Percentiles rank a stretch among this genome's conserved stretches.
These are phyloP conservation scores for Penicillium freii DNA, from an alignment of 2,329 filamentous ascomycete genomes.

Conservation along the genomic window DNA sequence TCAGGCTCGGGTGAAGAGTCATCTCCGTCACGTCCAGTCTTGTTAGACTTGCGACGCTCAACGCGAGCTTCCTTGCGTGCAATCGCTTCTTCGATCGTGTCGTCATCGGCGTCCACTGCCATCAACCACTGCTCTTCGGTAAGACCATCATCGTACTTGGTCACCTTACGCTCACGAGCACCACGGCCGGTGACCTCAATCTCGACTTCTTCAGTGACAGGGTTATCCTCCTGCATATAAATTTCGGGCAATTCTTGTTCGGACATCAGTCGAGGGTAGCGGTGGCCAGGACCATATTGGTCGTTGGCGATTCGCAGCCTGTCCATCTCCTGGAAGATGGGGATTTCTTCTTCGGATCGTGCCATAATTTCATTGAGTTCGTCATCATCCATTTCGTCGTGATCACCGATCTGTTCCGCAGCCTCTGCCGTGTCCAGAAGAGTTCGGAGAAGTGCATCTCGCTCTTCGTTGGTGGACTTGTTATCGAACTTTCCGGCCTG, in stretches of 20 bases:
- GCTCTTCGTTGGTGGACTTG: constrained; percentile 97
- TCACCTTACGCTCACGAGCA: constrained; percentile 88
- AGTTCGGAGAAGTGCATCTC: constrained; percentile 92
- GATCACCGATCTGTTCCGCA: constrained; percentile 70
- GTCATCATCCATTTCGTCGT: constrained; percentile 98
- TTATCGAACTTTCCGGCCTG: constrained; percentile 99
- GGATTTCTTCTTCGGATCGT: constrained; percentile 76
- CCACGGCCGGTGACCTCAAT: constrained; percentile 78
- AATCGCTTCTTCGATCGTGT: constrained; percentile 88
- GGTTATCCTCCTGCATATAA: constrained; percentile 83
- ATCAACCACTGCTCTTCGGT: constrained; percentile 99
- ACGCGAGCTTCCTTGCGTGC: constrained; percentile 84
- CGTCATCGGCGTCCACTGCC: constrained; percentile 95
- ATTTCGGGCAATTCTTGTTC: constrained; percentile 92
- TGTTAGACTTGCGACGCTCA: constrained; percentile 74
- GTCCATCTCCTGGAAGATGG: constrained; percentile 78
- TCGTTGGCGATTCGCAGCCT: constrained; percentile 65
- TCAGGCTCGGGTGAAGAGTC: constrained; percentile 70
- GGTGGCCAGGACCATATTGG: constrained; percentile 69
- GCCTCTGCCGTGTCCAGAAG: constrained; percentile 78
- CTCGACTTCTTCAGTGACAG: constrained; percentile 73
- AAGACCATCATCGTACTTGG: constrained; percentile 93
- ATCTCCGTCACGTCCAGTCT: constrained; percentile 58
- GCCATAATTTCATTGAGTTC: constrained; percentile 94
- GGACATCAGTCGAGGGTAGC: constrained; percentile 73